Percentiles rank a stretch among this genome's conserved stretches.
These are phyloP conservation scores for Mrakia frigida DNA, from an alignment of 768 basidiomycete genomes.

Conservation along the genomic window DNA sequence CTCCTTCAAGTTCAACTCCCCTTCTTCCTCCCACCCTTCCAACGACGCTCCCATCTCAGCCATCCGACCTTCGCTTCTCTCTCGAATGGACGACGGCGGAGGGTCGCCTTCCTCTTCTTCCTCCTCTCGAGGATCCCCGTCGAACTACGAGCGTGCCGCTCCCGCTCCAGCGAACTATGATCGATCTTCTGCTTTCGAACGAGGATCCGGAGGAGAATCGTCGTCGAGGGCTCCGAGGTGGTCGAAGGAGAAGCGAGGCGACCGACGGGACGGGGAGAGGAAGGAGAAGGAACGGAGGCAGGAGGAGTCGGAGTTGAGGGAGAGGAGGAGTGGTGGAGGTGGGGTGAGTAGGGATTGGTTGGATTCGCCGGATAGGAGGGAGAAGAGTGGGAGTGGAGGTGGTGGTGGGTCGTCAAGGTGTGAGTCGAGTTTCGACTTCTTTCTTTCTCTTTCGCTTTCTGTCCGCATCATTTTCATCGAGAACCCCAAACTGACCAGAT, in stretches of 20 bases:
- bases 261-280: slow-evolving; percentile 12
- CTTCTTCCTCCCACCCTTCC: background rate
- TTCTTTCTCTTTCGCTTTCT: background rate
- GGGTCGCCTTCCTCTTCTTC: background rate
- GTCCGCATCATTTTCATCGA: too few relatives aligned
- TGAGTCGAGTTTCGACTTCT: background rate
- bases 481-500: background rate
- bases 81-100: slow-evolving; percentile 6
- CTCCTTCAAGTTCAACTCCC: slow-evolving; percentile 23
- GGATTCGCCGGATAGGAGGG: slow-evolving; percentile 24
- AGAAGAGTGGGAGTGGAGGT: background rate
- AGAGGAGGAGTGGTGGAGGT: background rate
- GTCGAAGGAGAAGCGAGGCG: background rate
- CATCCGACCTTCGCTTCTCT: slow-evolving; percentile 16
- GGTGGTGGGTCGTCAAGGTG: background rate
- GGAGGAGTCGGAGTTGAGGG: slow-evolving; percentile 1
- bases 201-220: background rate
- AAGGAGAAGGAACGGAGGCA: slow-evolving; percentile 15
- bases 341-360: slow-evolving; percentile 8
- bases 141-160: background rate
- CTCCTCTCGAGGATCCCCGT: background rate
- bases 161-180: background rate
- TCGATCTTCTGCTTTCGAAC: background rate
- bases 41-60: slow-evolving; percentile 4
- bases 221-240: background rate